Evolutionary conservation across 2,329 filamentous ascomycete species (phyloP).

Genomic region (Teratosphaeria pseudoeucalypti): DNA sequence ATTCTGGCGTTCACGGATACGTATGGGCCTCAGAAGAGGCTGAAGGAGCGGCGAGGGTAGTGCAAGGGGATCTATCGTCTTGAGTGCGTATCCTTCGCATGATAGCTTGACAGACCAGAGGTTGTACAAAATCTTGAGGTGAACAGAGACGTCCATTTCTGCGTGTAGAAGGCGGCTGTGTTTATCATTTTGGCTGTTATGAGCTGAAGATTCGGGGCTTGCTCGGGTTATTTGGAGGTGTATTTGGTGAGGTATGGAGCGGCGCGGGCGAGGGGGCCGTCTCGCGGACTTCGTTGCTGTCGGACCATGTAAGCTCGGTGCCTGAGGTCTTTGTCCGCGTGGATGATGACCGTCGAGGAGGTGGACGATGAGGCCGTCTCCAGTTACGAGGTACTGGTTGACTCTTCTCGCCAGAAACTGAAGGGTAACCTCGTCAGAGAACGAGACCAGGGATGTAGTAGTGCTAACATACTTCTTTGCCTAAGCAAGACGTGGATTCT

Average conservation of each 20-base stretch:
- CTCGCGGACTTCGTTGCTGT: slow-evolving; percentile 53
- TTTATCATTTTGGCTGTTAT: slow-evolving; percentile 62
- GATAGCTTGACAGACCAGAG: background rate
- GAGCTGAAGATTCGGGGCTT: slow-evolving; percentile 45
- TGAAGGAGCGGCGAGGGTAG: background rate
- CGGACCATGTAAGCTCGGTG: slow-evolving; percentile 39
- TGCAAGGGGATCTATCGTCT: background rate
- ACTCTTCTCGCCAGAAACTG: slow-evolving; percentile 54
- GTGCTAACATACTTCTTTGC: slow-evolving; percentile 53
- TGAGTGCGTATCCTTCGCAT: background rate
- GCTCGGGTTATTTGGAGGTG: slow-evolving; percentile 43
- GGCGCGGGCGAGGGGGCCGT: slow-evolving; percentile 57
- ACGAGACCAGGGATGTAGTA: slow-evolving; percentile 62
- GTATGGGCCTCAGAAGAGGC: slow-evolving; percentile 11
- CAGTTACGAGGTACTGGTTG: slow-evolving; percentile 57
- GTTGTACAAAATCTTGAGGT: too few relatives aligned
- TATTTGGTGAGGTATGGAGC: slow-evolving; percentile 42
- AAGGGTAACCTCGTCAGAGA: slow-evolving; percentile 58
- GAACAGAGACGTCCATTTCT: slow-evolving; percentile 31
- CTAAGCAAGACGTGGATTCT: slow-evolving; percentile 51
- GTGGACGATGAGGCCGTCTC: slow-evolving; percentile 48
- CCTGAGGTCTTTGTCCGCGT: slow-evolving; percentile 46
- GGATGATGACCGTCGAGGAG: slow-evolving; percentile 50
- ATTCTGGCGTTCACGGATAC: slow-evolving; percentile 7
- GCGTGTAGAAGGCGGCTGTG: slow-evolving; percentile 47